Percentiles rank a stretch among this genome's conserved stretches.
Evolutionary conservation across 2,329 filamentous ascomycete genomes (phyloP).

Genomic region (Phaeoacremonium minimum): DNA sequence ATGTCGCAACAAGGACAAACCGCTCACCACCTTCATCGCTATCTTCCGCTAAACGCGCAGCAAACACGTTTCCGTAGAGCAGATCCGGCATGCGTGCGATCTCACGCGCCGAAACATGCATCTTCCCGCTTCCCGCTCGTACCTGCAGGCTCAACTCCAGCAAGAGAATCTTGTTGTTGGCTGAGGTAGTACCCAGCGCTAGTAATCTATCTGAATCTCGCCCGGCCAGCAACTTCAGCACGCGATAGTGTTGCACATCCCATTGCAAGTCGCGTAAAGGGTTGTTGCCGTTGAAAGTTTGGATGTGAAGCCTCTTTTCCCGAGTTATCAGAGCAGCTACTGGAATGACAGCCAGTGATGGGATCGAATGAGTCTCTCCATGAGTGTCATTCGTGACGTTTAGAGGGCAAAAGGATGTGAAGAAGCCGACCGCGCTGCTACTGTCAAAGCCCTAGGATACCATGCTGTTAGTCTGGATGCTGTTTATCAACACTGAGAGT

Average conservation of each 20-base stretch:
- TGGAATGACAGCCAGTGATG: not conserved
- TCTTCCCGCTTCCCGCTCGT: not conserved
- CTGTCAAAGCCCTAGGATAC: constrained; percentile 12
- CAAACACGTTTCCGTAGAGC: constrained; percentile 13
- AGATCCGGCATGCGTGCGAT: constrained; percentile 11
- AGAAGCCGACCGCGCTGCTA: constrained; percentile 17
- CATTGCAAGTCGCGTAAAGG: constrained; percentile 6
- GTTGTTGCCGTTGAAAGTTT: constrained; percentile 7
- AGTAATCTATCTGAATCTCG: constrained; percentile 15
- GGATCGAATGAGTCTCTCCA: not conserved
- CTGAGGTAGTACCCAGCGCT: constrained; percentile 15
- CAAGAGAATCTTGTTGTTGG: constrained; percentile 15
- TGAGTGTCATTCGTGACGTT: constrained; percentile 9
- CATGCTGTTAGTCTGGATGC: not conserved
- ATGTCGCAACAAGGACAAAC: constrained; percentile 16
- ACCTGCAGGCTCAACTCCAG: constrained; percentile 14
- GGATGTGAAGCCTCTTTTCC: constrained; percentile 18
- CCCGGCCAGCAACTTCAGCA: constrained; percentile 17
- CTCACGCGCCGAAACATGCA: constrained; percentile 5
- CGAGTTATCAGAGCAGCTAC: constrained; percentile 21
- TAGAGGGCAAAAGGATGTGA: constrained; percentile 21
- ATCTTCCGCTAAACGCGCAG: constrained; percentile 7
- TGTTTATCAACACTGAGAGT: no score
- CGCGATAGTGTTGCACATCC: constrained; percentile 19
- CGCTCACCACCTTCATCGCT: constrained; percentile 4